phyloP scores from a whole-genome alignment of 2,329 filamentous ascomycete species.

The Cercospora sp. region DNA sequence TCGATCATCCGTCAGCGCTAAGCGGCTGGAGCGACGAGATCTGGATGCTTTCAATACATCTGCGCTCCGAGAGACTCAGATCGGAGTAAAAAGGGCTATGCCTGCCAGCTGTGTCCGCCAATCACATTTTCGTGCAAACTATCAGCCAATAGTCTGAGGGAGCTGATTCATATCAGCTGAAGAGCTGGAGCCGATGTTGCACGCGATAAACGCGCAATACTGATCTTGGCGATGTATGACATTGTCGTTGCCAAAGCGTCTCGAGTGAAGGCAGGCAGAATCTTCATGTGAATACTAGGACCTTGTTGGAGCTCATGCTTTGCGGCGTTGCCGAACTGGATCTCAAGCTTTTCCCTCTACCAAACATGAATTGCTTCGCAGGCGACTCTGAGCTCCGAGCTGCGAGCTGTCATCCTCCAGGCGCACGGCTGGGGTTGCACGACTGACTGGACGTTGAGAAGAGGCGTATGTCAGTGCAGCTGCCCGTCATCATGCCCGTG shows the following conservation, averaged over 20 bases:
- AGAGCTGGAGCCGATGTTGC: slow-evolving; percentile 5
- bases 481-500: slow-evolving; percentile 26
- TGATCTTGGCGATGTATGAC: neutral
- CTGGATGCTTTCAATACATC: neutral
- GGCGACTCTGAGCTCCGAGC: neutral
- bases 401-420: slow-evolving; percentile 9
- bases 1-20: neutral
- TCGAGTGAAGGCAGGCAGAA: neutral
- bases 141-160: neutral
- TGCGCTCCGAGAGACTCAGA: neutral
- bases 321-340: slow-evolving; percentile 1
- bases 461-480: slow-evolving; percentile 35
- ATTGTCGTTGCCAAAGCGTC: neutral
- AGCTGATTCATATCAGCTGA: slow-evolving; percentile 6
- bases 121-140: neutral
- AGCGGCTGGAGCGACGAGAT: neutral
- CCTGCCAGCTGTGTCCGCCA: neutral
- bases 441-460: slow-evolving; percentile 20
- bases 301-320: neutral
- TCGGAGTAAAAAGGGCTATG: neutral
- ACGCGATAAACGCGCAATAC: slow-evolving; percentile 2
- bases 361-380: neutral
- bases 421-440: slow-evolving; percentile 19
- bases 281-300: neutral
- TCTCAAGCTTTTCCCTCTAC: slow-evolving; percentile 9